Conservation (phyloP, 1,284 basidiomycete genomes). For the Sanghuangporus weigelae region DNA sequence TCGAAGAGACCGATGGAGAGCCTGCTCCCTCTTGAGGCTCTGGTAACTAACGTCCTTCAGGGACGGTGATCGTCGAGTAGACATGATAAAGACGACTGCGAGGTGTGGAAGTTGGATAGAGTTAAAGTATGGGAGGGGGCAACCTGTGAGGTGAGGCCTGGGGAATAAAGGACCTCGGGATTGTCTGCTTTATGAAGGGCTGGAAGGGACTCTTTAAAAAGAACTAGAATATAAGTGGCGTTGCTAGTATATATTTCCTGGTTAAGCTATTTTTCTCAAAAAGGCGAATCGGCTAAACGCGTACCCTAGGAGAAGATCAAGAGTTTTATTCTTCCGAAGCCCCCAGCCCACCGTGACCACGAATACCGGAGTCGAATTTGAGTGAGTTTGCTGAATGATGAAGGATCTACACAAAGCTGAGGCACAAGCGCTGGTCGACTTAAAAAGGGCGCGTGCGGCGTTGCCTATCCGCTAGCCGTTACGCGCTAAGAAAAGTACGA, state of each 20-base stretch:
- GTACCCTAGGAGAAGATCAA: slow-evolving; percentile 13
- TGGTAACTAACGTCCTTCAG: neutral
- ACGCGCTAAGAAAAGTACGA: neutral
- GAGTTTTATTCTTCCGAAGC: slow-evolving; percentile 9
- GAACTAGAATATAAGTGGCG: slow-evolving; percentile 12
- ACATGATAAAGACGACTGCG: neutral
- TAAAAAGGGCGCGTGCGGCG: neutral
- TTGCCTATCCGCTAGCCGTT: neutral
- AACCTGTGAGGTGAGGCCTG: neutral
- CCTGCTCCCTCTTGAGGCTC: slow-evolving; percentile 3
- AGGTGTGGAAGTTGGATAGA: neutral
- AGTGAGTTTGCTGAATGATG: neutral
- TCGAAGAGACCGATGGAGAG: slow-evolving; percentile 11
- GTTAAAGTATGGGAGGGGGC: neutral
- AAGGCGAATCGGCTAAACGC: slow-evolving; percentile 10
- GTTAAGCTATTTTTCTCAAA: slow-evolving; percentile 1
- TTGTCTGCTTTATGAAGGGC: slow-evolving; percentile 1
- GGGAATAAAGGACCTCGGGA: slow-evolving; percentile 6
- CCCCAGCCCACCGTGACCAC: slow-evolving; percentile 12
- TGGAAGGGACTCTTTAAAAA: slow-evolving; percentile 9
- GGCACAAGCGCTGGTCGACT: neutral
- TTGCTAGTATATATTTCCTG: slow-evolving; percentile 12
- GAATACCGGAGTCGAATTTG: neutral
- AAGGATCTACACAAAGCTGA: neutral
- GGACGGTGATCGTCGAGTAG: neutral